A percentile compares a stretch with the other conserved stretches of the same genome.
phyloP scores from a whole-genome alignment of 2,329 filamentous ascomycete species.

The Thermothelomyces thermophilus region DNA sequence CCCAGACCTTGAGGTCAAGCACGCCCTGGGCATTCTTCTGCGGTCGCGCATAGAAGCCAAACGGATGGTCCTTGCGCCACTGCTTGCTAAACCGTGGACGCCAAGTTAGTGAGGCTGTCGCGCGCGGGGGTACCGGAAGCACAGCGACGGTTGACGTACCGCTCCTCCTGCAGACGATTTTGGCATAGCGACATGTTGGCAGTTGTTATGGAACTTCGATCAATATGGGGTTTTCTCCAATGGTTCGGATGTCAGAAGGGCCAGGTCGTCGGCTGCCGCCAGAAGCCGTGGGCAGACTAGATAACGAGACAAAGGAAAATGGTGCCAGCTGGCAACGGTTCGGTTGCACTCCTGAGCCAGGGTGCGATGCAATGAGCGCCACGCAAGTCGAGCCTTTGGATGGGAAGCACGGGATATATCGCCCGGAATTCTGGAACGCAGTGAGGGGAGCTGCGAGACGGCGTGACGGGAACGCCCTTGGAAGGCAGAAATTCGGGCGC shows the following conservation, averaged over 20 bases:
- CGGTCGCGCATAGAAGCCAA: constrained; percentile 93
- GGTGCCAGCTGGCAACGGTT: no score
- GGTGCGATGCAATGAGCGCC: neutral
- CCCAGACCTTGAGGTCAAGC: constrained; percentile 91
- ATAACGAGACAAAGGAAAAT: no score
- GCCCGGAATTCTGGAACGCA: neutral
- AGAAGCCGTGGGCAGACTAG: neutral
- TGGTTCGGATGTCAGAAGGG: neutral
- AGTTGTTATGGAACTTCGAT: neutral
- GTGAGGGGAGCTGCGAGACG: neutral
- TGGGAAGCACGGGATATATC: no score
- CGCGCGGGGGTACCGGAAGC: neutral
- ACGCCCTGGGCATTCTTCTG: constrained; percentile 70
- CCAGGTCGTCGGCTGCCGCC: neutral
- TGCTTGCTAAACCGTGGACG: constrained; percentile 62
- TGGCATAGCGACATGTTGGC: constrained; percentile 73
- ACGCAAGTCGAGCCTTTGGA: no score
- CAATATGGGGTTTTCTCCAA: neutral
- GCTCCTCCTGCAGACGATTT: constrained; percentile 81
- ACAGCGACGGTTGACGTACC: constrained; percentile 46
- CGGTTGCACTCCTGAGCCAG: neutral
- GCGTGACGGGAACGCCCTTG: neutral
- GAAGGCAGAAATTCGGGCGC: neutral
- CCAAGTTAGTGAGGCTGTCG: constrained; percentile 12
- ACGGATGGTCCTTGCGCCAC: constrained; percentile 94